These are phyloP conservation scores for Yarrowia yakushimensis DNA, from an alignment of 805 yeast genomes.

Conservation along the genomic window DNA sequence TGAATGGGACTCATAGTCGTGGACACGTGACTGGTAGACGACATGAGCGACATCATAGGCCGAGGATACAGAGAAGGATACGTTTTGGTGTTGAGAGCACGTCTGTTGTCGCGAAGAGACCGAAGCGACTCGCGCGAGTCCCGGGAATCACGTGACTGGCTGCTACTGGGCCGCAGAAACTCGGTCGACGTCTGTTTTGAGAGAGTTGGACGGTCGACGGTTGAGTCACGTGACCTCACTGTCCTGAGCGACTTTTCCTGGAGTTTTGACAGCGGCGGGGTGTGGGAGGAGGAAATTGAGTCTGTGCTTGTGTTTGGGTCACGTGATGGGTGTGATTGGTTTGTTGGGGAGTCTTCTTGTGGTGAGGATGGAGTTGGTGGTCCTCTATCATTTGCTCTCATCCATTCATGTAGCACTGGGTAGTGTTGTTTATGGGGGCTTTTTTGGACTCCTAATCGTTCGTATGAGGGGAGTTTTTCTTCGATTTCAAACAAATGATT, in stretches of 20 bases:
- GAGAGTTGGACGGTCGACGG: not conserved
- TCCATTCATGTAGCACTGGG: conserved; percentile 39
- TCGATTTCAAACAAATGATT: conserved; percentile 35
- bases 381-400: not conserved
- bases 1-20: conserved; percentile 5
- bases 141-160: not conserved
- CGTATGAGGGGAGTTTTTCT: conserved; percentile 38
- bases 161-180: not conserved
- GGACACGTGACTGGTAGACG: conserved; percentile 1
- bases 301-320: conserved; percentile 1
- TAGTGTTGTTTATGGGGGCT: conserved; percentile 46
- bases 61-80: not conserved
- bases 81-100: conserved; percentile 4
- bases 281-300: not conserved
- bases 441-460: conserved; percentile 39
- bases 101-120: not conserved
- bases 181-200: not conserved
- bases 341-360: not conserved
- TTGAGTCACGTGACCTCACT: not conserved
- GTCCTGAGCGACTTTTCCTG: not conserved
- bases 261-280: not conserved
- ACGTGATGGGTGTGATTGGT: not conserved
- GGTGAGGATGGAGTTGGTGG: not conserved
- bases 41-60: conserved; percentile 9
- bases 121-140: not conserved